Evolutionary conservation across 345 rosid species (phyloP), one percentile per base, ranked within the genome.

Genomic region (Streptanthus diversifolius): DNA sequence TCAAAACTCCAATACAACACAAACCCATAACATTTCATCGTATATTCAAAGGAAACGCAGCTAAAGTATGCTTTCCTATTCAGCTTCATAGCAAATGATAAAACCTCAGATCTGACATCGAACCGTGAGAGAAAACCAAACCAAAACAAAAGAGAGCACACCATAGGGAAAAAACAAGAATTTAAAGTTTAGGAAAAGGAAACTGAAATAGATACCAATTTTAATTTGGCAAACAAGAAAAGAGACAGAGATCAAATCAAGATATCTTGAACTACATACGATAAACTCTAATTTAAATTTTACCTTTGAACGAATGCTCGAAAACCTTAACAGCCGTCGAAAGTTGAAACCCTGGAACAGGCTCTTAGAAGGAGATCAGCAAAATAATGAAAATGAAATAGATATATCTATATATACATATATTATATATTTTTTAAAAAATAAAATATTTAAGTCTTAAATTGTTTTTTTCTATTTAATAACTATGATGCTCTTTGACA

Each of bases 311-410:
- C 52, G 49, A 47, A 57, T 2, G 3, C 7, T 32, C 35, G 70
- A 19, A 32, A 30, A 40, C 19, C 56, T 25, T 19, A 55, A 35
- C 44, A 47, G 64, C 76, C 76, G 48, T 72, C 76, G 15, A 32
- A 35, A 53, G 56, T 13, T 35, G 66, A 66, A 66, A 74, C 78
- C 78, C 78, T 74, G 66, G 60, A 57, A 25, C 18, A 41, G 33
- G 56, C 43, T 56, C 51, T 55, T 18, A 57, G 51, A 12, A 15
- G 0, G 7, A 45, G 77, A 45, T n/a, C n/a, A n/a, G n/a, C n/a
- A n/a, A n/a, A n/a, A n/a, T 55, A 45, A 55, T 17, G 12, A 15
- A 63, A 4, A 47, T 30, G 45, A 25, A 21, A 63, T 21, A 25
- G 8, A 53, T 60, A 19, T 22, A 0, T 67, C 7, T 55, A 4